Conservation (phyloP, 2,329 filamentous ascomycete species). For the Dactylellina parvicollis region DNA sequence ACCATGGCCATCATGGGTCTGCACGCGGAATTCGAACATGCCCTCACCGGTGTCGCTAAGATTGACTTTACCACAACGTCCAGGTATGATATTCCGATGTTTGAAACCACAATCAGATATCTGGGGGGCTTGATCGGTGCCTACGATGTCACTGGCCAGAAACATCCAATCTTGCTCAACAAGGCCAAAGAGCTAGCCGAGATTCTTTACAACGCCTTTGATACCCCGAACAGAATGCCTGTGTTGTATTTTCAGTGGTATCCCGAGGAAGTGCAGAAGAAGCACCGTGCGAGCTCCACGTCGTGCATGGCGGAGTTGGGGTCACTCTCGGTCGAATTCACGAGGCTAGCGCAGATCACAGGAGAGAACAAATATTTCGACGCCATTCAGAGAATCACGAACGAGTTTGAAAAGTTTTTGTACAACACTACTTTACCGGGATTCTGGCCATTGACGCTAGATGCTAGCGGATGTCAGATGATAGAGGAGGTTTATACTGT, state of each 20-base stretch:
- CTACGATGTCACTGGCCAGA: constrained; percentile 81
- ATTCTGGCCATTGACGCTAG: constrained; percentile 80
- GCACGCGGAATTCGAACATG: constrained; percentile 80
- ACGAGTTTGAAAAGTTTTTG: constrained; percentile 80
- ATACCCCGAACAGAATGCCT: constrained; percentile 94
- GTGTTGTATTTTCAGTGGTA: constrained; percentile 81
- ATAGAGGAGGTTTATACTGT: constrained; percentile 61
- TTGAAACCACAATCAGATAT: constrained; percentile 92
- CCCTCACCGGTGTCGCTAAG: constrained; percentile 72
- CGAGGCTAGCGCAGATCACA: constrained; percentile 84
- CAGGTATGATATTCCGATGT: constrained; percentile 79
- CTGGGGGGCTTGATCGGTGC: constrained; percentile 85
- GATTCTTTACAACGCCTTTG: constrained; percentile 82
- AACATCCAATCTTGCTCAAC: constrained; percentile 74
- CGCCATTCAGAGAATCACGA: constrained; percentile 83
- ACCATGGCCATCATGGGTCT: constrained; percentile 88
- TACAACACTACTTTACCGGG: constrained; percentile 76
- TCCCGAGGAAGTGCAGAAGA: constrained; percentile 62
- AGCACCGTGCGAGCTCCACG: constrained; percentile 56
- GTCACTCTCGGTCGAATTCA: constrained; percentile 87
- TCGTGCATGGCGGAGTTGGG: constrained; percentile 75
- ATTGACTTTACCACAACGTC: constrained; percentile 85
- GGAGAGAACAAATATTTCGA: constrained; percentile 86
- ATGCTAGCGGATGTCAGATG: constrained; percentile 80
- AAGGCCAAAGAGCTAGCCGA: constrained; percentile 84